Percentiles rank a stretch among this genome's conserved stretches.
phyloP scores from a whole-genome alignment of 2,329 filamentous ascomycete species.

The Aspergillus sp. region DNA sequence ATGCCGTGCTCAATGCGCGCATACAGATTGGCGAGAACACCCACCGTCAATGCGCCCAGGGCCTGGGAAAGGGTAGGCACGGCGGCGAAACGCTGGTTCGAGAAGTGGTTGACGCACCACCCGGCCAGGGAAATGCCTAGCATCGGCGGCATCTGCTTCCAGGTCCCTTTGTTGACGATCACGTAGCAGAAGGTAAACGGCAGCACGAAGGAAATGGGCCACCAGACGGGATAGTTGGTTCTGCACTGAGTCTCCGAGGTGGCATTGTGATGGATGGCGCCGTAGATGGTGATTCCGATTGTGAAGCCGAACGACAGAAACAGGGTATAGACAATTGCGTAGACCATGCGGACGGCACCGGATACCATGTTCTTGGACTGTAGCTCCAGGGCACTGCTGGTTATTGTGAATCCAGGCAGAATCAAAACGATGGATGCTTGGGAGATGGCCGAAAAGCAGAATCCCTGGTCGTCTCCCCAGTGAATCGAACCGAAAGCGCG shows the following conservation, averaged over 20 bases:
- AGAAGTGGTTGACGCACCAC: conserved; percentile 74
- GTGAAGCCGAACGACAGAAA: conserved; percentile 73
- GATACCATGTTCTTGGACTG: conserved; percentile 69
- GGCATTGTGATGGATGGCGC: conserved; percentile 58
- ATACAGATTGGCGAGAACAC: conserved; percentile 75
- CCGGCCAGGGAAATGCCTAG: conserved; percentile 69
- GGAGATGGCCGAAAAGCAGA: conserved; percentile 70
- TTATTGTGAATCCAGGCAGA: conserved; percentile 66
- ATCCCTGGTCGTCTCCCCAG: conserved; percentile 44
- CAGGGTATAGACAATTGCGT: conserved; percentile 71
- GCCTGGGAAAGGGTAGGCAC: conserved; percentile 75
- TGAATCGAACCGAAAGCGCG: conserved; percentile 65
- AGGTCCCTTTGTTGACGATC: conserved; percentile 78
- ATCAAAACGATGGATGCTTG: conserved; percentile 76
- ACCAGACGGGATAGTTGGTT: conserved; percentile 29
- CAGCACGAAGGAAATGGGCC: conserved; percentile 55
- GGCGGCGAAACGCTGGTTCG: conserved; percentile 63
- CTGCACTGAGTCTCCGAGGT: conserved; percentile 46
- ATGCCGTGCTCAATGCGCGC: conserved; percentile 70
- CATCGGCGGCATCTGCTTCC: conserved; percentile 75
- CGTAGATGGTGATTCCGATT: conserved; percentile 64
- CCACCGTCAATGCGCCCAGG: conserved; percentile 72
- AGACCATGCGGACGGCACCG: conserved; percentile 71
- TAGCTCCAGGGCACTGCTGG: conserved; percentile 63
- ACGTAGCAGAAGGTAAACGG: conserved; percentile 72